Conservation (phyloP, 106 monocot genomes). For the Hemerocallis citrina region DNA sequence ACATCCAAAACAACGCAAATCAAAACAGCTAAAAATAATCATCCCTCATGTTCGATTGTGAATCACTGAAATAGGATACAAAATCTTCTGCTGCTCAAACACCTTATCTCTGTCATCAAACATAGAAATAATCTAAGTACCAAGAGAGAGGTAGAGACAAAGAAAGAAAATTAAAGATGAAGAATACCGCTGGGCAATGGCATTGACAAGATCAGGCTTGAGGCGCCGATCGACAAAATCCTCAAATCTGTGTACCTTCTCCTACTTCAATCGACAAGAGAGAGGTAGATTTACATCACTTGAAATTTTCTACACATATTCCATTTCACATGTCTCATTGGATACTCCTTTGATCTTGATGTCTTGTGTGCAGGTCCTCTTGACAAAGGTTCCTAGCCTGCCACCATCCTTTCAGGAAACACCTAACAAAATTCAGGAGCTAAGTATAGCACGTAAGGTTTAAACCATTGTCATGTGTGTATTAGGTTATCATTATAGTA, state of each 20-base stretch:
- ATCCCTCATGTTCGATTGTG: background rate
- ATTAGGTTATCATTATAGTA: too few species aligned
- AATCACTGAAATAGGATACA: constrained; percentile 54
- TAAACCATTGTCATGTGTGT: too few species aligned
- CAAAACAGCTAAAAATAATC: background rate
- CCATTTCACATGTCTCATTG: too few species aligned
- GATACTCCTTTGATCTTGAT: too few species aligned
- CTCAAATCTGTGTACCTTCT: constrained; percentile 72
- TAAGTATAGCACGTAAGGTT: too few species aligned
- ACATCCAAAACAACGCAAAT: background rate
- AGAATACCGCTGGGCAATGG: constrained; percentile 44
- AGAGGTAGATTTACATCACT: too few species aligned
- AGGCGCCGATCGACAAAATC: constrained; percentile 80
- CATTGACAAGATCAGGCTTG: constrained; percentile 79
- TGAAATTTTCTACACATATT: too few species aligned
- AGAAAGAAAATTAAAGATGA: background rate
- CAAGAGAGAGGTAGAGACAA: background rate
- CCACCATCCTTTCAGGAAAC: too few species aligned
- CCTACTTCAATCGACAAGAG: constrained; percentile 21
- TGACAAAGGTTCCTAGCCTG: too few species aligned
- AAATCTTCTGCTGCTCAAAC: constrained; percentile 72
- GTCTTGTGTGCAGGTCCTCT: too few species aligned
- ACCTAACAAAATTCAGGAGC: too few species aligned
- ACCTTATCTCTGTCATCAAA: constrained; percentile 59
- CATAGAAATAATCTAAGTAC: background rate